Conservation (phyloP, 108 stramenopile genomes). For the Chaetoceros tenuissimus region DNA sequence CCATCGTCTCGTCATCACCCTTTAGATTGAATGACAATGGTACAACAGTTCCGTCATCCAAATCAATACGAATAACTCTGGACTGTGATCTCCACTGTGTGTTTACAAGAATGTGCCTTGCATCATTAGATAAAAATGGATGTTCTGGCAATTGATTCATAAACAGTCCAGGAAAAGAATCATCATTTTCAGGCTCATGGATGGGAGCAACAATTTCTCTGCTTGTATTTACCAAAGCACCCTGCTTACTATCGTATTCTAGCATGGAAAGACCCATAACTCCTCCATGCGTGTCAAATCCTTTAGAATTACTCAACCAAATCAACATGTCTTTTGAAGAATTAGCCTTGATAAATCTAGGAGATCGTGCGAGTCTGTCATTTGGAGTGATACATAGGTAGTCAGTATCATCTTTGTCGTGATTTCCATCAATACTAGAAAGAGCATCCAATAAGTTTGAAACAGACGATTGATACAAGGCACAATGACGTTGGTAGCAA, state of each 20-base stretch:
- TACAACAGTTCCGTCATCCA: constrained; percentile 22
- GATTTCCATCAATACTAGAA: constrained; percentile 1
- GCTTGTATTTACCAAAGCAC: constrained; percentile 9
- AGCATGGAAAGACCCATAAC: constrained; percentile 43
- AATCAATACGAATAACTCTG: constrained; percentile 36
- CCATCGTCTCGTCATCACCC: background rate
- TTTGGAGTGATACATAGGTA: constrained; percentile 37
- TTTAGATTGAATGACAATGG: constrained; percentile 33
- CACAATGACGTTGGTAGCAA: constrained; percentile 58
- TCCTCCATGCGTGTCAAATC: constrained; percentile 63
- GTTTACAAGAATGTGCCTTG: constrained; percentile 27
- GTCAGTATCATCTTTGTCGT: constrained; percentile 6
- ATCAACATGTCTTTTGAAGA: constrained; percentile 25
- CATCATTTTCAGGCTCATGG: constrained; percentile 16
- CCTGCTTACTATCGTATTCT: constrained; percentile 24
- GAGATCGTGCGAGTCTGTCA: constrained; percentile 50
- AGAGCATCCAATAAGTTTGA: constrained; percentile 14
- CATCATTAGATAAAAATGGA: constrained; percentile 30
- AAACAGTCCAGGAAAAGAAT: constrained; percentile 61
- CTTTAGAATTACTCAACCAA: constrained; percentile 39
- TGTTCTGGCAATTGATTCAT: constrained; percentile 40
- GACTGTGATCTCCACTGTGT: constrained; percentile 54
- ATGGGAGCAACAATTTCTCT: constrained; percentile 23
- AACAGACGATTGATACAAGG: constrained; percentile 52
- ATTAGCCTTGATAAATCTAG: constrained; percentile 33